Evolutionary conservation across 352 stramenopile species (phyloP).

Genomic region (Pythium myriotylum): DNA sequence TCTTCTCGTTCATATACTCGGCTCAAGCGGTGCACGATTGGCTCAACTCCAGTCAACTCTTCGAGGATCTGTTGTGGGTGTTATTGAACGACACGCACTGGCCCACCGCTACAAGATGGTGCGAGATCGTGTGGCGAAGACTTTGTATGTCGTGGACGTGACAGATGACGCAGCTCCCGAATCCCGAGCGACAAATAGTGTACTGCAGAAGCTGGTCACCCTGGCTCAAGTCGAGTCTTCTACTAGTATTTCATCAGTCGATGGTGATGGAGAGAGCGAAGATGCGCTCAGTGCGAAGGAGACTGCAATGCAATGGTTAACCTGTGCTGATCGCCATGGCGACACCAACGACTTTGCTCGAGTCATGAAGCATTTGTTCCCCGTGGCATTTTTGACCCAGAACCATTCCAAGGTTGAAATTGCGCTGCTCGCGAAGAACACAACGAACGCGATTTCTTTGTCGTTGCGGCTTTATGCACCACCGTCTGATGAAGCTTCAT

Average conservation of each 20-base stretch:
- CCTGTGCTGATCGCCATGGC: slow-evolving; percentile 49
- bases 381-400: slow-evolving; percentile 69
- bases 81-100: slow-evolving; percentile 54
- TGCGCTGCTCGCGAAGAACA: slow-evolving; percentile 64
- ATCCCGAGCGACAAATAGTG: not conserved
- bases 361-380: slow-evolving; percentile 55
- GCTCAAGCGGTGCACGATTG: not conserved
- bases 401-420: slow-evolving; percentile 71
- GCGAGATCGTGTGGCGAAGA: slow-evolving; percentile 55
- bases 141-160: slow-evolving; percentile 58
- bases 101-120: slow-evolving; percentile 84
- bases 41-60: not conserved
- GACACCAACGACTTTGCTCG: slow-evolving; percentile 44
- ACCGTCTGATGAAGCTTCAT: slow-evolving; percentile 10
- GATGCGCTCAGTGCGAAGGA: slow-evolving; percentile 52
- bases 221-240: slow-evolving; percentile 10
- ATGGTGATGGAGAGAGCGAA: slow-evolving; percentile 24
- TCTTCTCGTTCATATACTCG: slow-evolving; percentile 47
- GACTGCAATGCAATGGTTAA: slow-evolving; percentile 73
- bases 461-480: slow-evolving; percentile 55
- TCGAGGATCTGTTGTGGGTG: slow-evolving; percentile 28
- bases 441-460: slow-evolving; percentile 53
- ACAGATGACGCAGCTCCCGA: not conserved
- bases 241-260: not conserved
- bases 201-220: slow-evolving; percentile 19